These are phyloP conservation scores for Didymella keratinophila DNA, from an alignment of 2,329 filamentous ascomycete species.

Conservation along the genomic window DNA sequence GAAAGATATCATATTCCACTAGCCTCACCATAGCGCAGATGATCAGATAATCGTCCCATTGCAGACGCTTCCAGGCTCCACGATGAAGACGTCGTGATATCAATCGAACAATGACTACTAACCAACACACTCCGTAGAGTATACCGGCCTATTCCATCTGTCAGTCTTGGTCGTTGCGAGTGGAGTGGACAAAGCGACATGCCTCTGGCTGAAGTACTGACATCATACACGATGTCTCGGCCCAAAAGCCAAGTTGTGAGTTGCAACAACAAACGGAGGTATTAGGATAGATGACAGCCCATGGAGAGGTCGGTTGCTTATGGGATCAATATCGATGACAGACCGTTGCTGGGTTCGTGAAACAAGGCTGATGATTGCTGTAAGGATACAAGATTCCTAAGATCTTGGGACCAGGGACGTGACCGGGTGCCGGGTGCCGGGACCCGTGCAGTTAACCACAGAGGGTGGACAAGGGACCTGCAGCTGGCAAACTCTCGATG, in stretches of 20 bases:
- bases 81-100: constrained; percentile 42
- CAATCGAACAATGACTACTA: constrained; percentile 42
- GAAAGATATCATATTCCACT: background rate
- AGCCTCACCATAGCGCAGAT: constrained; percentile 44
- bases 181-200: background rate
- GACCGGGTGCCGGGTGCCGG: constrained; percentile 8
- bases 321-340: constrained; percentile 7
- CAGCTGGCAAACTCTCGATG: background rate
- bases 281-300: constrained; percentile 1
- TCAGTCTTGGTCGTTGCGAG: constrained; percentile 3
- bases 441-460: background rate
- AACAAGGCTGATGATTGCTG: constrained; percentile 18
- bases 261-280: constrained; percentile 3
- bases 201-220: constrained; percentile 44
- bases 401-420: constrained; percentile 7
- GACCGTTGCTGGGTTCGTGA: constrained; percentile 3
- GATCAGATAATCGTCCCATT: constrained; percentile 49
- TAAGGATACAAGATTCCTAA: constrained; percentile 5
- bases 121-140: constrained; percentile 46
- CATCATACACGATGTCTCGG: constrained; percentile 26
- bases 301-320: constrained; percentile 9
- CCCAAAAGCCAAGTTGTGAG: constrained; percentile 15
- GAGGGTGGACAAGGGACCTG: background rate
- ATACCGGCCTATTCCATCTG: constrained; percentile 33
- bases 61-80: constrained; percentile 43